Evolutionary conservation across 2,329 filamentous ascomycete genomes (phyloP).

Genomic region (Daldinia eschscholtzii): DNA sequence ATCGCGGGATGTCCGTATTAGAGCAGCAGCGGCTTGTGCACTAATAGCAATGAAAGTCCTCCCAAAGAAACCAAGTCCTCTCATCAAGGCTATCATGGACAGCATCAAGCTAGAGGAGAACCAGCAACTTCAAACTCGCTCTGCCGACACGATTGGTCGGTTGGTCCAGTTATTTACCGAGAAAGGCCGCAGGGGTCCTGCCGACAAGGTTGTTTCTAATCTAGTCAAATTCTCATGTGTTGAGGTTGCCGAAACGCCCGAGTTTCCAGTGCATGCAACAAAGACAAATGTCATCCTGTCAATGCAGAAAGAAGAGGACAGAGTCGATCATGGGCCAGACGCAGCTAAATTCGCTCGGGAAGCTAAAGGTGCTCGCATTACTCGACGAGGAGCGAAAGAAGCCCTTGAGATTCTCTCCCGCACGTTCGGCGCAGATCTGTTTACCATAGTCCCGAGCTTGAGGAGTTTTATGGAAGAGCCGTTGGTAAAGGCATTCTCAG

Average conservation of each 20-base stretch:
- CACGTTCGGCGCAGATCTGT: constrained; percentile 81
- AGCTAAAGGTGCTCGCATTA: constrained; percentile 88
- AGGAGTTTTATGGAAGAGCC: constrained; percentile 84
- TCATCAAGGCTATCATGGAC: constrained; percentile 99
- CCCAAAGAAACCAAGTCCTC: constrained; percentile 90
- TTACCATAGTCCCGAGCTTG: constrained; percentile 87
- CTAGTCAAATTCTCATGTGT: constrained; percentile 98
- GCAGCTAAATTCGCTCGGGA: constrained; percentile 91
- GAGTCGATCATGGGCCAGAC: constrained; percentile 86
- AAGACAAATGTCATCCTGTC: constrained; percentile 88
- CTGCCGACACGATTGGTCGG: constrained; percentile 84
- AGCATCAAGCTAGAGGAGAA: constrained; percentile 97
- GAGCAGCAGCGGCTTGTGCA: constrained; percentile 86
- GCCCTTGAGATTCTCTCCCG: constrained; percentile 88
- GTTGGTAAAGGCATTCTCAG: constrained; percentile 78
- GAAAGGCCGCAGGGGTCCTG: constrained; percentile 82
- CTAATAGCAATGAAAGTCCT: constrained; percentile 88
- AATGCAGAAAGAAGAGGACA: constrained; percentile 96
- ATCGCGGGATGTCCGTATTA: constrained; percentile 85
- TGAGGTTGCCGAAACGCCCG: constrained; percentile 96
- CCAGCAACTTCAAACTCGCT: constrained; percentile 85
- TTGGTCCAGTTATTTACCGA: constrained; percentile 89
- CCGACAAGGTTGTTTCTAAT: constrained; percentile 96
- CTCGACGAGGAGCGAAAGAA: constrained; percentile 92
- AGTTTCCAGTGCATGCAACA: constrained; percentile 85